These are phyloP conservation scores for Xylaria arbuscula DNA, from an alignment of 2,329 filamentous ascomycete genomes.

Conservation along the genomic window DNA sequence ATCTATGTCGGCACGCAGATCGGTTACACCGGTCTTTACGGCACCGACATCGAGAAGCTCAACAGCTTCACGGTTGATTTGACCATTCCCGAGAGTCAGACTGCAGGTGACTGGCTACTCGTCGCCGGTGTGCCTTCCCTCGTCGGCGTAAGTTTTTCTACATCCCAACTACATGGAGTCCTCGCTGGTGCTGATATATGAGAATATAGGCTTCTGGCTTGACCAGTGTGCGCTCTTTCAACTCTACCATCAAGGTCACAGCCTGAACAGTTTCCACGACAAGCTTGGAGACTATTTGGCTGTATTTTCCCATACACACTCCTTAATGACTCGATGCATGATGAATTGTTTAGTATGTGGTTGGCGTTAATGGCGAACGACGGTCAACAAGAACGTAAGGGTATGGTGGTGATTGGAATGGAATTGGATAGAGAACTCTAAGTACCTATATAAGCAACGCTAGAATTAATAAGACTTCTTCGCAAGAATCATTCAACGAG, in stretches of 20 bases:
- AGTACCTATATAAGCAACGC: conserved; percentile 9
- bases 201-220: conserved; percentile 44
- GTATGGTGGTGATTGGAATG: conserved; percentile 7
- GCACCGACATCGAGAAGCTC: conserved; percentile 40
- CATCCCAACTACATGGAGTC: neutral
- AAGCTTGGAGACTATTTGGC: neutral
- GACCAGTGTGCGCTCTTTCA: conserved; percentile 35
- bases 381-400: neutral
- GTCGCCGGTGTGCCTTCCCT: conserved; percentile 47
- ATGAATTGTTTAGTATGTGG: conserved; percentile 7
- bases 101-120: conserved; percentile 43
- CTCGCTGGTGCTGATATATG: conserved; percentile 20
- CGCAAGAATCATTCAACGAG: conserved; percentile 20
- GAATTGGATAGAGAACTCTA: conserved; percentile 5
- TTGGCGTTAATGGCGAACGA: conserved; percentile 17
- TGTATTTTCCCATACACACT: neutral
- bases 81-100: conserved; percentile 35
- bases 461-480: conserved; percentile 29
- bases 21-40: conserved; percentile 46
- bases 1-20: conserved; percentile 48
- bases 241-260: conserved; percentile 40
- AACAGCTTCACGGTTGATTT: conserved; percentile 42
- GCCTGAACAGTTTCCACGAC: neutral
- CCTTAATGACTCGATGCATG: conserved; percentile 3
- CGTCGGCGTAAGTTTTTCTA: conserved; percentile 45